Percentiles rank a stretch among this genome's conserved stretches.
phyloP scores from a whole-genome alignment of 2,329 filamentous ascomycete genomes.

The Aureobasidium pullulans region DNA sequence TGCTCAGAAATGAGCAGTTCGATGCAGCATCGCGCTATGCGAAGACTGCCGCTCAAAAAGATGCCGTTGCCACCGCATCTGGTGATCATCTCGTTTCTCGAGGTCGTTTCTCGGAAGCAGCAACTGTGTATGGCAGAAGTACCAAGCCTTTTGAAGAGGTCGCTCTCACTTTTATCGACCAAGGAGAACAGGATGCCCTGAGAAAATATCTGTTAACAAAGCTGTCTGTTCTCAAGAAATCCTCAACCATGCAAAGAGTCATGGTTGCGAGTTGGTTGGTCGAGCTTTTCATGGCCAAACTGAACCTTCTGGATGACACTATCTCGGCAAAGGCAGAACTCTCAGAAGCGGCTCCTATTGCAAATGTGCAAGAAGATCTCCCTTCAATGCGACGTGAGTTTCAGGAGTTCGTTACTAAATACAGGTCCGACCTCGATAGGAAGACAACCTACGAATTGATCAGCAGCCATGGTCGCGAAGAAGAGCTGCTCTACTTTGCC shows the following conservation, averaged over 20 bases:
- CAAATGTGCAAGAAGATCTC: conserved; percentile 64
- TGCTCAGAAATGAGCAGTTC: conserved; percentile 80
- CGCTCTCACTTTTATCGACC: conserved; percentile 82
- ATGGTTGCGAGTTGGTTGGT: conserved; percentile 96
- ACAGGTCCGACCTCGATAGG: conserved; percentile 80
- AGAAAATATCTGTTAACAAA: conserved; percentile 85
- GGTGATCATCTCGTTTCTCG: conserved; percentile 81
- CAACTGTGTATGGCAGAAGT: conserved; percentile 84
- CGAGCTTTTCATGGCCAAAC: conserved; percentile 94
- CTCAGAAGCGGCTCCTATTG: conserved; percentile 53
- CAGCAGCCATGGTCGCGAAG: conserved; percentile 87
- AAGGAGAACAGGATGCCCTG: conserved; percentile 80
- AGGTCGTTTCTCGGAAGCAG: conserved; percentile 77
- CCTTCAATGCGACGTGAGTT: conserved; percentile 67
- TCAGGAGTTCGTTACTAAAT: conserved; percentile 76
- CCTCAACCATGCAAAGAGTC: conserved; percentile 80
- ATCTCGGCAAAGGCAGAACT: conserved; percentile 84
- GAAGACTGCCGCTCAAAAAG: conserved; percentile 70
- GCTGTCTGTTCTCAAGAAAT: conserved; percentile 72
- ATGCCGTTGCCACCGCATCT: conserved; percentile 84
- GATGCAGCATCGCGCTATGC: conserved; percentile 83
- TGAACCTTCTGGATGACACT: conserved; percentile 89
- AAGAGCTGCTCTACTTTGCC: conserved; percentile 86
- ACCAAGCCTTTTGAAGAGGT: conserved; percentile 97
- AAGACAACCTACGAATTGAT: conserved; percentile 95